Conservation (phyloP, 1,284 basidiomycete genomes). For the Microbotryomycetes sp. region DNA sequence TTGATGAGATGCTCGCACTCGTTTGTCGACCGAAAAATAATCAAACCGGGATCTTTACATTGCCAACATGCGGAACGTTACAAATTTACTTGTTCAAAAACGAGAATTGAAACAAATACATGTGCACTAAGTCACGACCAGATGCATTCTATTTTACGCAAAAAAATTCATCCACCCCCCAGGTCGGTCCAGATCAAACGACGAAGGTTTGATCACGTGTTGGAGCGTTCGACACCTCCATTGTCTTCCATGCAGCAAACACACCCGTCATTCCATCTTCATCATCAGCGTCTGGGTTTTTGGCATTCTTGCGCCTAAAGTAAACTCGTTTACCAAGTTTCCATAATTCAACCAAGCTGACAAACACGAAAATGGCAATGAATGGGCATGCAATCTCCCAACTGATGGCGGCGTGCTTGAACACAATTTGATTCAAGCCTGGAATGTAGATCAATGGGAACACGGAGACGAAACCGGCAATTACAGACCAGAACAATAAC, state of each 20-base stretch:
- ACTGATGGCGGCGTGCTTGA: constrained; percentile 17
- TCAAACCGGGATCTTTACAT: no score
- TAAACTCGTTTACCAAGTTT: constrained; percentile 30
- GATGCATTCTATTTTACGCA: no score
- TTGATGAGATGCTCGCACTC: no score
- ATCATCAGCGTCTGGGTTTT: constrained; percentile 15
- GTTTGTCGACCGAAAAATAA: no score
- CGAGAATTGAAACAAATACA: no score
- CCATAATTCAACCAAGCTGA: constrained; percentile 20
- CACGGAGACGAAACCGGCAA: constrained; percentile 50
- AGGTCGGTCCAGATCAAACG: no score
- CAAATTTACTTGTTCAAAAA: no score
- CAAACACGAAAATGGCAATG: constrained; percentile 16
- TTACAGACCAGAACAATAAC: constrained; percentile 43
- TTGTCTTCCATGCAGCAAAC: constrained; percentile 27
- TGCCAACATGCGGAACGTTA: no score
- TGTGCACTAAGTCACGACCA: no score
- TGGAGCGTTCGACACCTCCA: neutral
- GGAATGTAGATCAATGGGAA: constrained; percentile 48
- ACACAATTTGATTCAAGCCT: constrained; percentile 13
- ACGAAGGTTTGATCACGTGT: no score
- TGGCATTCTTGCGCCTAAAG: constrained; percentile 9
- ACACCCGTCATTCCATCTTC: constrained; percentile 3
- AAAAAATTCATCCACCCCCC: no score
- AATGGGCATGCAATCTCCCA: constrained; percentile 27